These are phyloP conservation scores for Scutellaria galericulata DNA, from an alignment of 257 asterid species.

Conservation along the genomic window DNA sequence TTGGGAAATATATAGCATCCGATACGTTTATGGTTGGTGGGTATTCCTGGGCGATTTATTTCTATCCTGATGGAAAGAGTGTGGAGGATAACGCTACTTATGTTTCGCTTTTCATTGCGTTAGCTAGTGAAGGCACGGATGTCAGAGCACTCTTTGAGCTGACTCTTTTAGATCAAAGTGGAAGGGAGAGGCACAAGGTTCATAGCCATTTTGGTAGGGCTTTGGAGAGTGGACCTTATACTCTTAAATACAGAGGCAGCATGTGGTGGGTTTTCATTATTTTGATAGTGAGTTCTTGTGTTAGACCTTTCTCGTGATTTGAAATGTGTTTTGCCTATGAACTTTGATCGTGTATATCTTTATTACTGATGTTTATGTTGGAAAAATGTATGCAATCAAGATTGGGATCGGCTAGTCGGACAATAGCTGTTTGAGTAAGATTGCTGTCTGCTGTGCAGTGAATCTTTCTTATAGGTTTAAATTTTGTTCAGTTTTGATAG, in stretches of 20 bases:
- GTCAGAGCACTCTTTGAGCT: conserved; percentile 93
- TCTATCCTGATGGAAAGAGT: conserved; percentile 96
- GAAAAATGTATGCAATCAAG: conserved; percentile 28
- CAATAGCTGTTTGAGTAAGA: conserved; percentile 32
- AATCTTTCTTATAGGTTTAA: conserved; percentile 1
- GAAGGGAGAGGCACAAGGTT: conserved; percentile 90
- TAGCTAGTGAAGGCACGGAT: conserved; percentile 87
- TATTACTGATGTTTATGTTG: conserved; percentile 23
- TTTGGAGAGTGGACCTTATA: conserved; percentile 92
- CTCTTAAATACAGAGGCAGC: conserved; percentile 92
- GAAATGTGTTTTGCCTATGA: conserved; percentile 16
- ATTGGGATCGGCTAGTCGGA: conserved; percentile 37
- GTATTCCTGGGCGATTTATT: conserved; percentile 88
- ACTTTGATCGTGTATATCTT: background rate
- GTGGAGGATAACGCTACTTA: conserved; percentile 80
- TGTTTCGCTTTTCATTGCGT: conserved; percentile 81
- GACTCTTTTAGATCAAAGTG: conserved; percentile 89
- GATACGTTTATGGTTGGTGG: conserved; percentile 93
- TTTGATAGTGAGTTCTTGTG: conserved; percentile 24
- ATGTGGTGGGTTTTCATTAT: conserved; percentile 74
- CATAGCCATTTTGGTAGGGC: conserved; percentile 96
- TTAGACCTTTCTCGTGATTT: conserved; percentile 19
- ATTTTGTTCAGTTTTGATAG: background rate
- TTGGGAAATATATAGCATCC: conserved; percentile 85
- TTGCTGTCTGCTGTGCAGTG: conserved; percentile 26